Percentiles rank a stretch among this genome's conserved stretches.
phyloP scores from a whole-genome alignment of 163 green algal genomes.

The Scenedesmus sp. region DNA sequence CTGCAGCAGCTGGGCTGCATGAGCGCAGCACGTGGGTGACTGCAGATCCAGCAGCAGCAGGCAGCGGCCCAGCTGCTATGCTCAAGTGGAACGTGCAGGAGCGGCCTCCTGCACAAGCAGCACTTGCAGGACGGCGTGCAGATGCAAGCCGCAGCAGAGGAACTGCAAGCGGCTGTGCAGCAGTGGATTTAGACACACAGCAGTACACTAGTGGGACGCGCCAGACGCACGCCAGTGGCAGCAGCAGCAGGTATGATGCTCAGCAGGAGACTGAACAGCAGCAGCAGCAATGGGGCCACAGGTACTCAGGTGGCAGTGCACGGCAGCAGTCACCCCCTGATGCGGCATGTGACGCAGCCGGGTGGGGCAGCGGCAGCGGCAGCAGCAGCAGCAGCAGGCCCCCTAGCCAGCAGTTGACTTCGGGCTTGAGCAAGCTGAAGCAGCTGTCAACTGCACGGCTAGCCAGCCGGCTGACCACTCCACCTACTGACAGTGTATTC shows the following conservation, averaged over 20 bases:
- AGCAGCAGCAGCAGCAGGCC: conserved; percentile 15
- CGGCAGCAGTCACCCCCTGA: not conserved
- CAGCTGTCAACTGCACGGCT: conserved; percentile 39
- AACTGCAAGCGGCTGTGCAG: not conserved
- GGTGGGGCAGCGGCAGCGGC: not conserved
- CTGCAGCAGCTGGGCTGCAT: not conserved
- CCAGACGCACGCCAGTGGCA: not conserved
- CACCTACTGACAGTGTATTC: not conserved
- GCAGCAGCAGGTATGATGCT: not conserved
- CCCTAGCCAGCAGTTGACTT: conserved; percentile 26
- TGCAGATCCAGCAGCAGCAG: not conserved
- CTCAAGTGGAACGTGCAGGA: not conserved
- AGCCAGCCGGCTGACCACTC: conserved; percentile 18
- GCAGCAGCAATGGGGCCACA: not conserved
- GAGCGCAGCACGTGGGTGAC: not conserved
- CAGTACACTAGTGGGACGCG: not conserved
- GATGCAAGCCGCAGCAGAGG: not conserved
- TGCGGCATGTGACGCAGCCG: not conserved
- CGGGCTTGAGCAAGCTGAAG: conserved; percentile 40
- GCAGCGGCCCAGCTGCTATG: not conserved
- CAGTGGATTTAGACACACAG: not conserved
- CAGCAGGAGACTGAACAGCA: not conserved
- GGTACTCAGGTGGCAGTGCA: not conserved
- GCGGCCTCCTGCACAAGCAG: not conserved
- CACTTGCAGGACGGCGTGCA: not conserved